Base-by-base conservation (phyloP, 106 monocot genomes). In the Triglochin maritima region DNA sequence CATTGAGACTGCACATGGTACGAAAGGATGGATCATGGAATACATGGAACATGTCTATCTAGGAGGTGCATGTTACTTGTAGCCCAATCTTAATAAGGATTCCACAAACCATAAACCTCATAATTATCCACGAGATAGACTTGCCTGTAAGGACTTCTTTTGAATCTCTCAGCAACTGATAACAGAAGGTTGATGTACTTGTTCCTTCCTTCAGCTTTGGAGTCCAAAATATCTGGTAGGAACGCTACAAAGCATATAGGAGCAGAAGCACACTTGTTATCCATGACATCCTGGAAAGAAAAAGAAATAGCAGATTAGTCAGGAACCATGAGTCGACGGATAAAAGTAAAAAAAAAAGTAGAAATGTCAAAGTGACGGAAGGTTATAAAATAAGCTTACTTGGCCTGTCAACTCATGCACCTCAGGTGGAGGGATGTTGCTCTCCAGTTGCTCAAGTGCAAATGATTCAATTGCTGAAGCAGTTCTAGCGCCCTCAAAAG, bases 221-320 rank as follows among this genome's bases (percentile, higher is more conserved):
- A 91, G 76, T 96, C 96, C 85, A 96, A 79, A 63, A 96, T 91
- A 68, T 96, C 90, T 68, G 96, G 96, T 13, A 96, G 84, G 76
- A 96, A 96, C 47, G 87, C 84, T 17, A 91, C 90, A 78, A 96
- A 96, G 63, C 96, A 96, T 69, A 96, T 90, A 59, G 96, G 81
- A 67, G 88, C 85, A 17, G 96, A 78, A 73, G 81, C 81, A 80
- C 96, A 96, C 9, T 90, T 88, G 10, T 86, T 83, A 66, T 90
- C 90, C 96, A 96, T 86, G 68, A 82, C 85, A 78, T 85, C 84
- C 96, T 95, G 72, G 47, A 74, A 59, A 52, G 63, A 15, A 73
- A 49, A 46, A 12, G 3, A 51, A 3, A 42, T 4, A 12, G 5
- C 17, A 41, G 5, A 16, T 2, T 42, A 0, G 2, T 47, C 29